Percentiles rank a stretch among this genome's conserved stretches.
Evolutionary conservation across 306 rosid genomes (phyloP).

Genomic region (Lupinus albus): DNA sequence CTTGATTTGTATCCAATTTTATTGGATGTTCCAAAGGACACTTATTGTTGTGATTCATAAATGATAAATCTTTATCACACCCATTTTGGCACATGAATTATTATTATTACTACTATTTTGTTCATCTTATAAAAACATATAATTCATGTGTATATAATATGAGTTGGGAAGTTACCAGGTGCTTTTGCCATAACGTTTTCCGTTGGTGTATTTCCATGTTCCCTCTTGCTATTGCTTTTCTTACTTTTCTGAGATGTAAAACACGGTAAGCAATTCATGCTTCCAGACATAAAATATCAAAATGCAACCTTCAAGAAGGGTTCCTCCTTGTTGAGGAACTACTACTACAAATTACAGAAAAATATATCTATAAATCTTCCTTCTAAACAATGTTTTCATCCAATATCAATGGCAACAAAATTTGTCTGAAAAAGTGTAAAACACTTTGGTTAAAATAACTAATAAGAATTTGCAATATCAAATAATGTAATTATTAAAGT

Average conservation of each 20-base stretch:
- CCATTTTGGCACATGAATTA: background rate
- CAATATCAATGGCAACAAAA: background rate
- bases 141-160: too few species aligned
- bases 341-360: too few species aligned
- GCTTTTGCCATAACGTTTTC: conserved; percentile 33
- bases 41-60: background rate
- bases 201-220: conserved; percentile 24
- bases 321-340: too few species aligned
- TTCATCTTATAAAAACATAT: background rate
- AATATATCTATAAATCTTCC: background rate
- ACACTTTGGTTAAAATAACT: background rate
- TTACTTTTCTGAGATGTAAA: conserved; percentile 61
- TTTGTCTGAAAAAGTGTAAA: background rate
- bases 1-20: too few species aligned
- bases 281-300: conserved; percentile 14
- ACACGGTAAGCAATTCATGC: conserved; percentile 91
- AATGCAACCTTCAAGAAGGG: background rate
- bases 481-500: background rate
- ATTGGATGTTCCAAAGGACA: too few species aligned
- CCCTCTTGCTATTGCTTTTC: conserved; percentile 44
- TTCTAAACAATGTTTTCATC: conserved; percentile 8
- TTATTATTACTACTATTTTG: too few species aligned
- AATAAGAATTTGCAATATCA: background rate
- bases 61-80: background rate
- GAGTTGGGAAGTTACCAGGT: conserved; percentile 45